Evolutionary conservation across 1,139 yeast species (phyloP), one percentile per base, ranked within the genome.

Genomic region (Candida tetrigidarum): DNA sequence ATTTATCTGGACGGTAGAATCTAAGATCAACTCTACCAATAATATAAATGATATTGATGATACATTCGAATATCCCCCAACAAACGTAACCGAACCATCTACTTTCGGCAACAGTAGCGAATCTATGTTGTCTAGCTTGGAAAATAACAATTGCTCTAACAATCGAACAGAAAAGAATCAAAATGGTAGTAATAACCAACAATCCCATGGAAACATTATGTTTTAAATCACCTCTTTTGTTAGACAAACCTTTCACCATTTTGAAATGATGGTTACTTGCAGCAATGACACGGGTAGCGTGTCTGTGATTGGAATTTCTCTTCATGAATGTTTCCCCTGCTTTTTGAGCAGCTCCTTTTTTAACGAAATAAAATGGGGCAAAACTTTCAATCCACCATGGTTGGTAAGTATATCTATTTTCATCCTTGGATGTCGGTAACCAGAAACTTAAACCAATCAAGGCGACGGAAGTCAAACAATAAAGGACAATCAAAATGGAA

Each of bases 341-440:
- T 30, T 66, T 62, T 49, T 62, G 61, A 3, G 72, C 69, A 6
- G 77, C 78, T 41, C 62, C 60, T 36, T 63, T 63, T 50, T 62
- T 57, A 19, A 71, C 77, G 55, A 69, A 73, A 52, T 73, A 72
- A 39, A 69, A 65, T n/a, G 76, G 73, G 33, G 62, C 55, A 54
- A 73, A 73, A 14, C 71, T 64, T 53, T 71, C 76, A 49, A 73
- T 64, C 78, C 78, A 73, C 78, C 78, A 72, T 25, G 78, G 76
- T 51, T 73, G 78, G 51, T 69, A 72, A 10, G 76, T 71, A 56
- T 70, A 71, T 47, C 70, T 63, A 45, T 63, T 64, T 50, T 71
- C 76, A 58, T 72, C 78, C 52, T 71, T 71, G 41, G 75, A 67
- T 28, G 78, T 76, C 39, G 71, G 69, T 52, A 72, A 68, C 54